Evolutionary conservation across 2,329 filamentous ascomycete species (phyloP).

Genomic region (Tolypocladium endophyticum): DNA sequence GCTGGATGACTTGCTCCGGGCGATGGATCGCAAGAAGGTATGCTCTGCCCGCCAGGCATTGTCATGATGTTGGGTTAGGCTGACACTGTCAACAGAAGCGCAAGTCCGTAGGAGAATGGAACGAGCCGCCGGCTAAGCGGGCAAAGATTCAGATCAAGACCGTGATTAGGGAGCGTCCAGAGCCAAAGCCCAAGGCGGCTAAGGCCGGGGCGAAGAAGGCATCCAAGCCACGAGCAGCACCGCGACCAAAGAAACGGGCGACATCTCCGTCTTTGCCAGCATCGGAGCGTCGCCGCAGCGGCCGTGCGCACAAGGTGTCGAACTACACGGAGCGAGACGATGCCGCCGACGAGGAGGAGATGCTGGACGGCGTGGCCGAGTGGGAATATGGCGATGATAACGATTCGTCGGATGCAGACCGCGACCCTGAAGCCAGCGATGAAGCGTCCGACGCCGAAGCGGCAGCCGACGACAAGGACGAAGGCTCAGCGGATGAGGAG

Average conservation of each 20-base stretch:
- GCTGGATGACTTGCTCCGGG: conserved; percentile 57
- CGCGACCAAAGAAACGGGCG: conserved; percentile 15
- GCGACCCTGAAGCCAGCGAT: neutral
- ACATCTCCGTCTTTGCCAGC: conserved; percentile 19
- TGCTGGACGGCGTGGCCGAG: conserved; percentile 48
- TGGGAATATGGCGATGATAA: conserved; percentile 40
- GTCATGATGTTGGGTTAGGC: conserved; percentile 5
- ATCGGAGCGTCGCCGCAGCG: conserved; percentile 44
- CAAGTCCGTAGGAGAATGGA: conserved; percentile 40
- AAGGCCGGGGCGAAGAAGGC: conserved; percentile 23
- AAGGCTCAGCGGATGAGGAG: conserved; percentile 7
- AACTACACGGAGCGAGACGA: conserved; percentile 47
- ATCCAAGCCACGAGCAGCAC: conserved; percentile 17
- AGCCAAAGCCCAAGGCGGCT: conserved; percentile 22
- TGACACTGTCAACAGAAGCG: conserved; percentile 38
- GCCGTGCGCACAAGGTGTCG: conserved; percentile 36
- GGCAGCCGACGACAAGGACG: conserved; percentile 7
- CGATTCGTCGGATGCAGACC: conserved; percentile 21
- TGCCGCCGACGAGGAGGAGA: conserved; percentile 49
- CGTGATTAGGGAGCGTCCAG: conserved; percentile 24
- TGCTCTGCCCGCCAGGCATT: conserved; percentile 3
- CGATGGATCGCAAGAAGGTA: conserved; percentile 65
- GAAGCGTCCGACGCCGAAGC: conserved; percentile 11
- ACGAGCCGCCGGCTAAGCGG: conserved; percentile 30
- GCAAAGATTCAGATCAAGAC: conserved; percentile 25